These are phyloP conservation scores for Leptodontidium sp. DNA, from an alignment of 2,329 filamentous ascomycete species.

Conservation along the genomic window DNA sequence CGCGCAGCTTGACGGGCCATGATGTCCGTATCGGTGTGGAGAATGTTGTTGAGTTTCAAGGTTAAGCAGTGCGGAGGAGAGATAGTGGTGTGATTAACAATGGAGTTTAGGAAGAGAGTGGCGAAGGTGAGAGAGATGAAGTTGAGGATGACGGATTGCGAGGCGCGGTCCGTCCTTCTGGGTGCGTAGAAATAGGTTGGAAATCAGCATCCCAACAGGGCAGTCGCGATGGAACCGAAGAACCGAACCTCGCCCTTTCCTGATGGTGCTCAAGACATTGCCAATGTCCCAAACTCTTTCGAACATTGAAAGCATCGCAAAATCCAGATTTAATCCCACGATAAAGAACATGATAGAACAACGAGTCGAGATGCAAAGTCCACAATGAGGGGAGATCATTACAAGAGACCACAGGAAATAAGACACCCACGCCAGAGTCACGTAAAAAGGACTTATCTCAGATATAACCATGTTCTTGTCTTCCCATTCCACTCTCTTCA, in stretches of 20 bases:
- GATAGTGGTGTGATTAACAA: not conserved
- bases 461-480: not conserved
- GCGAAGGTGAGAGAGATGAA: not conserved
- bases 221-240: slow-evolving; percentile 5
- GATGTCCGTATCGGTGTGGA: not conserved
- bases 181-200: not conserved
- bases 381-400: not conserved
- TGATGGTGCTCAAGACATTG: not conserved
- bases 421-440: not conserved
- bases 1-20: slow-evolving; percentile 13
- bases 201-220: not conserved
- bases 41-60: not conserved
- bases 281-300: not conserved
- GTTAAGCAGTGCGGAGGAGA: not conserved
- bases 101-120: not conserved
- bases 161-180: not conserved
- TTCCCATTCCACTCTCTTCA: not conserved
- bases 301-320: not conserved
- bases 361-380: not conserved
- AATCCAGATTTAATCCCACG: not conserved
- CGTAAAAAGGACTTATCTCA: not conserved
- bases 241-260: not conserved
- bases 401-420: not conserved
- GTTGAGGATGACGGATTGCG: not conserved
- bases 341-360: not conserved